phyloP scores from a whole-genome alignment of 768 basidiomycete species.

The Boletus patriciae region DNA sequence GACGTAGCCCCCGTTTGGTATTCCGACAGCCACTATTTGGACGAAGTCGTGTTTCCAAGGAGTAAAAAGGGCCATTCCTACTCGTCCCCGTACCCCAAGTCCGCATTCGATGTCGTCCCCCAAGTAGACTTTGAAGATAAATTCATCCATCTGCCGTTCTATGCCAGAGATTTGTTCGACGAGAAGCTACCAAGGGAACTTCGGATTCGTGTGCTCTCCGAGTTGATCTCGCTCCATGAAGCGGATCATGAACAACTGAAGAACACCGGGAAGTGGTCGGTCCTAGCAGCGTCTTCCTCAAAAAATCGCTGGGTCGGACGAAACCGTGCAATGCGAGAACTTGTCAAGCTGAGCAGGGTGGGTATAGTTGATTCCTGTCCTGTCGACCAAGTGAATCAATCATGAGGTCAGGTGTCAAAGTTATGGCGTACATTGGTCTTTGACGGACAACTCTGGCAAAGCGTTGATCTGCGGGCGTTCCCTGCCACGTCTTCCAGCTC shows the following conservation, averaged over 20 bases:
- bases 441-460: constrained; percentile 85
- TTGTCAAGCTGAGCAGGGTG: constrained; percentile 80
- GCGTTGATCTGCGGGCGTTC: constrained; percentile 63
- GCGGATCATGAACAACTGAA: constrained; percentile 51
- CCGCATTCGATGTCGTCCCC: constrained; percentile 60
- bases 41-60: constrained; percentile 33
- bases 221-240: constrained; percentile 58
- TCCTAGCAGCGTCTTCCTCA: constrained; percentile 56
- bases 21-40: constrained; percentile 17
- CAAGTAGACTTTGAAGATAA: constrained; percentile 44
- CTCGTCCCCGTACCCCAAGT: constrained; percentile 63
- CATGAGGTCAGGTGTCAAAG: constrained; percentile 62
- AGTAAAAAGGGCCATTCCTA: constrained; percentile 63
- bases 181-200: constrained; percentile 71
- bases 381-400: constrained; percentile 14
- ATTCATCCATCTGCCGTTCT: constrained; percentile 48
- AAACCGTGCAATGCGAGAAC: constrained; percentile 70
- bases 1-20: constrained; percentile 14
- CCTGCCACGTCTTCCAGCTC: constrained; percentile 53
- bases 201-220: constrained; percentile 55
- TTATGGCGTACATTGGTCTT: constrained; percentile 72
- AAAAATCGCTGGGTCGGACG: constrained; percentile 74
- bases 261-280: constrained; percentile 56
- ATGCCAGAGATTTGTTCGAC: constrained; percentile 62
- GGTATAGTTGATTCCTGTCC: constrained; percentile 32